Evolutionary conservation across 768 basidiomycete species (phyloP), one percentile per base, ranked within the genome.

Genomic region (Stropharia rugosoannulata): DNA sequence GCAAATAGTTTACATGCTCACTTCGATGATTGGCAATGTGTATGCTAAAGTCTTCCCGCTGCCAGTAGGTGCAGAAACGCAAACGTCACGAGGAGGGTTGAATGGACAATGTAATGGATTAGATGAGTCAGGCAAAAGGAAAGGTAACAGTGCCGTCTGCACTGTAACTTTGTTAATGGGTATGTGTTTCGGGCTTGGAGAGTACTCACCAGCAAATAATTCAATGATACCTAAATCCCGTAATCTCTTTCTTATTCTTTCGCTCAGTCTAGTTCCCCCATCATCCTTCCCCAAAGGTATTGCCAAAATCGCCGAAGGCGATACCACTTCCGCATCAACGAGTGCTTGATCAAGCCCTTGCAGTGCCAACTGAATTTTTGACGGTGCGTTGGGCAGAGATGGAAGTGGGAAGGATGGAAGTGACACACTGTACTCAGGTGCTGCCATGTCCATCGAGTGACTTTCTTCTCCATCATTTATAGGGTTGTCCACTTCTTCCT

Each of bases 11-110:
- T 53, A 13, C 12, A 40, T 13, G 5, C 56, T 27, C 55, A 89
- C 93, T 80, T 97, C 93, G 29, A 97, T 78, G 52, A 98, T 90
- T 1, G 97, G 97, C 35, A 98, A 73, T 1, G 87, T 91, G 72
- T 99, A 99, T n/a, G 93, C 91, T 27, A 99, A 79, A 0, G 96
- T 99, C 71, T 99, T 99, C 0, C 97, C 97, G 62, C 95, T 97
- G 19, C 97, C 97, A 0, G 97, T 99, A 0, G 97, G 97, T 1
- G 97, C 97, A 7, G 94, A 97, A 11, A 96, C 90, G 62, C 95
- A 95, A 11, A 95, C 80, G 70, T 99, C 97, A 25, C 79, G 79
- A 25, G 86, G 86, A 36, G 83, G 79, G 54, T 80, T 67, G 62
- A 82, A 86, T 0, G 91, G 86, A 41, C 79, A 73, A 64, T 93